phyloP scores from a whole-genome alignment of 73 alveolate species.

The Paraurostyla sp. region DNA sequence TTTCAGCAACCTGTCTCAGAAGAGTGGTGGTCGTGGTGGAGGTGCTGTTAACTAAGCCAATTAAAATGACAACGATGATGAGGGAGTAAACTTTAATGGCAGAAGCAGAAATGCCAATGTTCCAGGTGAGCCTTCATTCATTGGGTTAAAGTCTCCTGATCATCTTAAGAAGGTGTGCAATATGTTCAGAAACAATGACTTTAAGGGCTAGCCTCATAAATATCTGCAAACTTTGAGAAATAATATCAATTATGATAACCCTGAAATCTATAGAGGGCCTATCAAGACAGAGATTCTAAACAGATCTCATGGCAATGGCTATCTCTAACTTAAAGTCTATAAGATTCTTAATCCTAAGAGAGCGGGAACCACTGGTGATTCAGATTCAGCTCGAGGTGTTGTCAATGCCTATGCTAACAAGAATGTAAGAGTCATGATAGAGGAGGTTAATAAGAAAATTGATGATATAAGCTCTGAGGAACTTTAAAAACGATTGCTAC shows the following conservation, averaged over 20 bases:
- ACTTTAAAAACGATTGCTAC: neutral
- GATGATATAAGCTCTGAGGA: constrained; percentile 29
- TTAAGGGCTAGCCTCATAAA: constrained; percentile 46
- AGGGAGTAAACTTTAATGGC: neutral
- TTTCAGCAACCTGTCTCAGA: constrained; percentile 42
- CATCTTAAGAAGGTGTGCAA: constrained; percentile 63
- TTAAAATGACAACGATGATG: constrained; percentile 7
- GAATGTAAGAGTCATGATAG: constrained; percentile 44
- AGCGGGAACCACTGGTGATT: constrained; percentile 57
- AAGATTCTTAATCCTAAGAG: constrained; percentile 61
- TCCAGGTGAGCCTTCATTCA: constrained; percentile 43
- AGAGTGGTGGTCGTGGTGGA: constrained; percentile 40
- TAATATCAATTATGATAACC: constrained; percentile 54
- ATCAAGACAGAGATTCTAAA: constrained; percentile 58
- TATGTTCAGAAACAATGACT: constrained; percentile 60
- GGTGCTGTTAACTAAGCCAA: neutral
- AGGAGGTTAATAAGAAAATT: constrained; percentile 20
- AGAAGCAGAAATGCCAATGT: neutral
- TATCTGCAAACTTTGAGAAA: constrained; percentile 35
- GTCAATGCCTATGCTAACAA: constrained; percentile 35
- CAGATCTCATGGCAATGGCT: constrained; percentile 61
- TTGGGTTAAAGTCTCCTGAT: constrained; percentile 54
- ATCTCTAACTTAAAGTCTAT: constrained; percentile 56
- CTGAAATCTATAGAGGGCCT: constrained; percentile 52
- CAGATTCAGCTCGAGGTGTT: constrained; percentile 43